Evolutionary conservation across 257 asterid species (phyloP), one percentile per base, ranked within the genome.

Genomic region (Capsicum chinense): DNA sequence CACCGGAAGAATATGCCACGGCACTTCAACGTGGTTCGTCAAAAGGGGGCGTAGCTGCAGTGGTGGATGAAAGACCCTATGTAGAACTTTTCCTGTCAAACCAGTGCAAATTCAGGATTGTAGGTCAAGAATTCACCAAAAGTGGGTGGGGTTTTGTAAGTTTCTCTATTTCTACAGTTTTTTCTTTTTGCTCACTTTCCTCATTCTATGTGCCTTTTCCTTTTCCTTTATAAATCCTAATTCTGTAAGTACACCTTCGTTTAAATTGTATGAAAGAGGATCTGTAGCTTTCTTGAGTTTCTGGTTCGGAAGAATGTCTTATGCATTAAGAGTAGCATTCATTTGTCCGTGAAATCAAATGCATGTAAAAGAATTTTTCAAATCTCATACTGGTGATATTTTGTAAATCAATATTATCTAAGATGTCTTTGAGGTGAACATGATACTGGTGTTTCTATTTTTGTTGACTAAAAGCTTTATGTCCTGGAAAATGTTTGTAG

Each of bases 91-190:
- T 93, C 85, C 80, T 93, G 84, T 86, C 93, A 59, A 90, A 67
- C 85, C 91, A 89, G 54, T 85, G 88, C 81, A 87, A 88, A 44
- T 93, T 90, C 87, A 90, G 92, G 73, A 89, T 89, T 79, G 88
- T 89, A 9, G 94, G 97, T 52, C 92, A 85, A 84, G 92, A 91
- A 71, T 92, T 91, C 87, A 91, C 93, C 56, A 90, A 81, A 88
- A 88, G 92, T 19, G 93, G 94, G 6, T 93, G 97, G 97, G 97
- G 95, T 69, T 93, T 93, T 35, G 97, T 93, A 84, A 91, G 97
- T 88, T 5, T 83, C 83, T 83, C 82, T 82, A 15, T 80, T 62
- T n/a, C 81, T 62, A 56, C 44, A 4, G 17, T 2, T 56, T 70
- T 33, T 52, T 17, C 39, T 56, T 19, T 26, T 57, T 71, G 60